Evolutionary conservation across 140 eudicot genomes (phyloP).

Genomic region (Flaveria floridana): DNA sequence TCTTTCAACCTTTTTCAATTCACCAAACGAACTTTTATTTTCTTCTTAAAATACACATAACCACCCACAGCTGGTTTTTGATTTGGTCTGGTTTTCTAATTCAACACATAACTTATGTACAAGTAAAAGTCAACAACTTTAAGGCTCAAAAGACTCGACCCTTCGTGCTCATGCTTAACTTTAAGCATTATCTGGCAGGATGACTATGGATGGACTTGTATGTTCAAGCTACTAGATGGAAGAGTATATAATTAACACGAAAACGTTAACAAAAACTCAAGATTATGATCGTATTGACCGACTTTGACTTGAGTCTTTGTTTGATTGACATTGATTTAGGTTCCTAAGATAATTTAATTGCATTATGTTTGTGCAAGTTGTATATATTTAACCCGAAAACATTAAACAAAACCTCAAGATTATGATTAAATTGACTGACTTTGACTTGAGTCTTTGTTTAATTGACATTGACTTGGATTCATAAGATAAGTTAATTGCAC

Average conservation of each 20-base stretch:
- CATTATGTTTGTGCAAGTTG: conserved; percentile 38
- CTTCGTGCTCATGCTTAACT: conserved; percentile 12
- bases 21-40: conserved; percentile 20
- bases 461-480: no score
- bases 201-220: not conserved
- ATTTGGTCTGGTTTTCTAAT: conserved; percentile 19
- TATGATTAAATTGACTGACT: not conserved
- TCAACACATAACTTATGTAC: conserved; percentile 30
- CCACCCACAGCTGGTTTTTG: conserved; percentile 19
- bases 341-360: no score
- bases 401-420: not conserved
- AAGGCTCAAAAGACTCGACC: conserved; percentile 21
- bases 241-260: conserved; percentile 20
- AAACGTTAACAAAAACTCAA: not conserved
- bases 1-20: conserved; percentile 14
- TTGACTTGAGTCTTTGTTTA: not conserved
- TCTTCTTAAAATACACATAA: conserved; percentile 32
- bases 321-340: not conserved
- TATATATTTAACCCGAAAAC: conserved; percentile 13
- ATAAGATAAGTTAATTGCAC: no score
- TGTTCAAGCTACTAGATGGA: conserved; percentile 41
- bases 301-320: not conserved
- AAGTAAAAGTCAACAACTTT: not conserved
- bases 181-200: conserved; percentile 31
- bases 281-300: not conserved